Percentiles rank a stretch among this genome's conserved stretches.
Conservation (phyloP, 1,284 basidiomycete species). For the Agaricales sp. region DNA sequence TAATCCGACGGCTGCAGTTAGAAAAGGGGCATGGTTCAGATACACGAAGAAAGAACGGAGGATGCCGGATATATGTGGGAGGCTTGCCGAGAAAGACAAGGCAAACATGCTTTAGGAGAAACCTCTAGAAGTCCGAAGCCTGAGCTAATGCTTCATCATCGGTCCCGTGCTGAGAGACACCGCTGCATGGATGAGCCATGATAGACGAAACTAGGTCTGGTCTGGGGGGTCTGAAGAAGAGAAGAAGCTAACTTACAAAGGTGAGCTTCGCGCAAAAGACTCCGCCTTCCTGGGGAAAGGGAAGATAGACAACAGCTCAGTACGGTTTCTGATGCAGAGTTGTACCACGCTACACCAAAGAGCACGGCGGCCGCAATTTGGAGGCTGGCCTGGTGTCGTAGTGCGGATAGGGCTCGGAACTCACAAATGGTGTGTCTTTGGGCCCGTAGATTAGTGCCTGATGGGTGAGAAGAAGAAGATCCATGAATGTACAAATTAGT, state of each 20-base stretch:
- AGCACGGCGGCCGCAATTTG: too few species aligned
- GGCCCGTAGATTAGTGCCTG: slow-evolving; percentile 87
- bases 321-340: slow-evolving; percentile 2
- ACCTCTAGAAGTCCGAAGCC: too few species aligned
- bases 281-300: slow-evolving; percentile 73
- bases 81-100: too few species aligned
- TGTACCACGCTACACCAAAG: too few species aligned
- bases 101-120: too few species aligned
- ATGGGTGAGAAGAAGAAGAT: not conserved
- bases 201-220: slow-evolving; percentile 1
- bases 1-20: slow-evolving; percentile 74
- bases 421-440: slow-evolving; percentile 93
- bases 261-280: slow-evolving; percentile 89
- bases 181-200: slow-evolving; percentile 5
- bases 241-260: slow-evolving; percentile 55
- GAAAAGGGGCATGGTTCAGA: slow-evolving; percentile 4
- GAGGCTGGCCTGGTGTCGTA: too few species aligned
- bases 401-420: slow-evolving; percentile 20
- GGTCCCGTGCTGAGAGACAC: too few species aligned
- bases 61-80: slow-evolving; percentile 6
- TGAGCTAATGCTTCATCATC: too few species aligned
- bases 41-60: not conserved
- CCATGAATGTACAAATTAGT: not conserved
- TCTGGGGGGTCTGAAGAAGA: slow-evolving; percentile 3
- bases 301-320: slow-evolving; percentile 2